Conservation (phyloP, 2,329 filamentous ascomycete species). For the Shiraia sp. region DNA sequence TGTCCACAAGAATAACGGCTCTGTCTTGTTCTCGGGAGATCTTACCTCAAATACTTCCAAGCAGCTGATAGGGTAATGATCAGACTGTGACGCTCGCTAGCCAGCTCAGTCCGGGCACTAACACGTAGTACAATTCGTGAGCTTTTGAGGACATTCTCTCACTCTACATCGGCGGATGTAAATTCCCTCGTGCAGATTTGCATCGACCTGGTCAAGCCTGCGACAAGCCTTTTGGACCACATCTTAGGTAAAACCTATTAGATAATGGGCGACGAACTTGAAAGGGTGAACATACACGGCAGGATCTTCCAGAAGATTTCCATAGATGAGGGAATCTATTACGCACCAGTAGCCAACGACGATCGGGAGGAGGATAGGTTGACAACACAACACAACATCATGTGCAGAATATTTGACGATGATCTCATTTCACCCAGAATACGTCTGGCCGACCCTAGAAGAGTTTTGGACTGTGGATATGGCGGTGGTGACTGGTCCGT, state of each 20-base stretch:
- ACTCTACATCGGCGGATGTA: not conserved
- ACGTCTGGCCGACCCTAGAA: conserved; percentile 27
- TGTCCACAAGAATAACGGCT: conserved; percentile 19
- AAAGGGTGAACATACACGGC: conserved; percentile 40
- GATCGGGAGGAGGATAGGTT: conserved; percentile 46
- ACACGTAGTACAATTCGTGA: not conserved
- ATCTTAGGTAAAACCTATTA: not conserved
- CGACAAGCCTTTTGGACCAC: not conserved
- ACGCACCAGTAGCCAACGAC: conserved; percentile 40
- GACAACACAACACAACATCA: conserved; percentile 37
- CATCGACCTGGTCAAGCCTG: not conserved
- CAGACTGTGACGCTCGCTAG: conserved; percentile 3
- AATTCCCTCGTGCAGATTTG: not conserved
- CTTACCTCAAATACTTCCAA: conserved; percentile 10
- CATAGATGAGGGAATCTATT: conserved; percentile 44
- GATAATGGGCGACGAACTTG: conserved; percentile 21
- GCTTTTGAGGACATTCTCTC: not conserved
- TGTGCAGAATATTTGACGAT: conserved; percentile 36
- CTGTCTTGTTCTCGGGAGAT: conserved; percentile 12
- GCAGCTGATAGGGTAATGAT: conserved; percentile 2
- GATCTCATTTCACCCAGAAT: conserved; percentile 36
- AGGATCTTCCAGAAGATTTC: conserved; percentile 45
- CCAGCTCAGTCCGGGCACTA: not conserved
- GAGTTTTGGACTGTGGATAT: conserved; percentile 47
- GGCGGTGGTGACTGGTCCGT: conserved; percentile 45